These are phyloP conservation scores for Clavispora carvajalis DNA, from an alignment of 805 yeast species.

Conservation along the genomic window DNA sequence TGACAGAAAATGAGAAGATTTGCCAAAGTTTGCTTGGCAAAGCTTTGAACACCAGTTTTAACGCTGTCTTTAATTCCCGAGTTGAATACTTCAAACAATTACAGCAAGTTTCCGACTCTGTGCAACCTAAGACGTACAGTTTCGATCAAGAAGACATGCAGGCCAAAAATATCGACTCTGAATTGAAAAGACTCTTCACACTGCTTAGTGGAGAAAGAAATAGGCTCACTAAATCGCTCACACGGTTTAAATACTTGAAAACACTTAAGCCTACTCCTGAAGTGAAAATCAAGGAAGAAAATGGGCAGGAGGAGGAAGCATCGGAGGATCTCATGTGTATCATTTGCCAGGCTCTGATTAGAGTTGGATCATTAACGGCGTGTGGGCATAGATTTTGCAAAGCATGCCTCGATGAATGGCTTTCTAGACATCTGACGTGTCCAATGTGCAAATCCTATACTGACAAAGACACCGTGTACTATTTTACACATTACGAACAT, in stretches of 20 bases:
- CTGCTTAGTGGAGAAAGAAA: slow-evolving; percentile 6
- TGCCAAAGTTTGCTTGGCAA: slow-evolving; percentile 36
- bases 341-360: slow-evolving; percentile 70
- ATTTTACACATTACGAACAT: slow-evolving; percentile 57
- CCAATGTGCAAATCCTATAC: slow-evolving; percentile 74
- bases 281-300: slow-evolving; percentile 3
- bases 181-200: slow-evolving; percentile 3
- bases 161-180: slow-evolving; percentile 1
- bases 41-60: slow-evolving; percentile 47
- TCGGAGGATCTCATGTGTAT: slow-evolving; percentile 54
- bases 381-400: slow-evolving; percentile 93
- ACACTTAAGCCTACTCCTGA: slow-evolving; percentile 16
- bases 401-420: slow-evolving; percentile 76
- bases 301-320: slow-evolving; percentile 9
- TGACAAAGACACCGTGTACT: slow-evolving; percentile 50
- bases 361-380: slow-evolving; percentile 72
- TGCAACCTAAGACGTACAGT: slow-evolving; percentile 29
- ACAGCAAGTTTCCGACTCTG: slow-evolving; percentile 82
- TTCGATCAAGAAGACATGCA: slow-evolving; percentile 5
- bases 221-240: slow-evolving; percentile 25
- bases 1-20: slow-evolving; percentile 41
- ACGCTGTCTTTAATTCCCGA: slow-evolving; percentile 71
- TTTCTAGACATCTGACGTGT: slow-evolving; percentile 51
- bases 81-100: slow-evolving; percentile 78
- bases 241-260: slow-evolving; percentile 31